phyloP scores from a whole-genome alignment of 768 basidiomycete genomes.

The Mycena crocata region DNA sequence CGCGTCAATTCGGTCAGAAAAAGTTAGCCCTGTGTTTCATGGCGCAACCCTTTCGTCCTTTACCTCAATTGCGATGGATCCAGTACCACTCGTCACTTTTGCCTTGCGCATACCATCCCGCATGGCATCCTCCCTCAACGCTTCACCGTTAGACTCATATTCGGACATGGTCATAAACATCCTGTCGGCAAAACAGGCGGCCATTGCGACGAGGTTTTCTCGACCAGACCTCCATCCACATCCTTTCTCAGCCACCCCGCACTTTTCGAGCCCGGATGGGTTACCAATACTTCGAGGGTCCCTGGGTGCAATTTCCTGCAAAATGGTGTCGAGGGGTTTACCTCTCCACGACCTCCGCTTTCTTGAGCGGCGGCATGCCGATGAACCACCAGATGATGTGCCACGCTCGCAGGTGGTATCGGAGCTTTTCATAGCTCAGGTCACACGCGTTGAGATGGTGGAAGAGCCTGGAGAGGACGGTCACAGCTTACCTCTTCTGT shows the following conservation, averaged over 20 bases:
- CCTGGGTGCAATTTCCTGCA: constrained; percentile 68
- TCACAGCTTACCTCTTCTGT: constrained; percentile 65
- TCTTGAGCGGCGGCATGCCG: constrained; percentile 40
- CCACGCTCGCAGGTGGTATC: constrained; percentile 50
- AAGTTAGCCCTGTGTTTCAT: constrained; percentile 59
- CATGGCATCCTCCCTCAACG: constrained; percentile 74
- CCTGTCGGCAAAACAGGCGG: constrained; percentile 74
- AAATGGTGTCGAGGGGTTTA: constrained; percentile 68
- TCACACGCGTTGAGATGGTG: constrained; percentile 64
- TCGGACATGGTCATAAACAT: constrained; percentile 84
- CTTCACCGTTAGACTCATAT: constrained; percentile 34
- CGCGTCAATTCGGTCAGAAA: constrained; percentile 2
- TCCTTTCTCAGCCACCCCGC: constrained; percentile 57
- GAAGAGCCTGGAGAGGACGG: constrained; percentile 40
- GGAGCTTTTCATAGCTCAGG: constrained; percentile 87
- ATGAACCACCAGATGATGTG: constrained; percentile 25
- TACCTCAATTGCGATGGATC: constrained; percentile 90
- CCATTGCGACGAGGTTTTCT: constrained; percentile 77
- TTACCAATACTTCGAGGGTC: constrained; percentile 57
- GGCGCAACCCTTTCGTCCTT: constrained; percentile 96
- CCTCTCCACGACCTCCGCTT: constrained; percentile 67
- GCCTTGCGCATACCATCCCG: constrained; percentile 90
- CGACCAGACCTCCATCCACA: constrained; percentile 73
- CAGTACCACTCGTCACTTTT: constrained; percentile 89
- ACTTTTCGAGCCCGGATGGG: constrained; percentile 50